Conservation (phyloP, 2,329 filamentous ascomycete species). For the Hirsutella minnesotensis region DNA sequence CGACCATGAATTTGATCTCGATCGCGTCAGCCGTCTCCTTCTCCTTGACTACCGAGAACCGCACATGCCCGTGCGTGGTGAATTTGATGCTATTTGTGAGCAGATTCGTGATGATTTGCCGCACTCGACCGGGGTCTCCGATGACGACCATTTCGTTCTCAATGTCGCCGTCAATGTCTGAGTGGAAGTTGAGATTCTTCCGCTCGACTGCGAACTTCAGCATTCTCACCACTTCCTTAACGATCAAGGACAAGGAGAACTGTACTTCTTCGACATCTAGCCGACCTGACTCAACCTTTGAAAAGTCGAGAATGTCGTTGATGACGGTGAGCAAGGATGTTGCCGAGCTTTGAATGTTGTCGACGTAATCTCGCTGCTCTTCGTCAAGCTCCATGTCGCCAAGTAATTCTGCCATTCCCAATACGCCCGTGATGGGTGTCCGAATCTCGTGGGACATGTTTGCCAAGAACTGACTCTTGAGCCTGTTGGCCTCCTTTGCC, state of each 20-base stretch:
- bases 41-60: conserved; percentile 51
- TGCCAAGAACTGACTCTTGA: conserved; percentile 70
- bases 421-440: conserved; percentile 68
- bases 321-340: conserved; percentile 78
- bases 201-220: conserved; percentile 73
- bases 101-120: conserved; percentile 74
- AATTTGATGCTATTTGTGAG: conserved; percentile 71
- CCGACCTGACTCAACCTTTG: conserved; percentile 69
- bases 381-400: conserved; percentile 53
- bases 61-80: conserved; percentile 56
- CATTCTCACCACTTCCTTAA: conserved; percentile 77
- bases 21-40: conserved; percentile 53
- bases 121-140: conserved; percentile 71
- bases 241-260: conserved; percentile 61
- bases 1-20: conserved; percentile 58
- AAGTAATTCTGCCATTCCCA: conserved; percentile 68
- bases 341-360: conserved; percentile 68
- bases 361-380: conserved; percentile 64
- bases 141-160: conserved; percentile 64
- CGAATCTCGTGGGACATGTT: conserved; percentile 77
- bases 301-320: conserved; percentile 85
- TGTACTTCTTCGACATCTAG: conserved; percentile 72
- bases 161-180: conserved; percentile 50
- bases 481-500: conserved; percentile 66
- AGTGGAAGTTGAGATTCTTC: conserved; percentile 63